phyloP scores from a whole-genome alignment of 2,329 filamentous ascomycete species.

The Nigrospora sphaerica region DNA sequence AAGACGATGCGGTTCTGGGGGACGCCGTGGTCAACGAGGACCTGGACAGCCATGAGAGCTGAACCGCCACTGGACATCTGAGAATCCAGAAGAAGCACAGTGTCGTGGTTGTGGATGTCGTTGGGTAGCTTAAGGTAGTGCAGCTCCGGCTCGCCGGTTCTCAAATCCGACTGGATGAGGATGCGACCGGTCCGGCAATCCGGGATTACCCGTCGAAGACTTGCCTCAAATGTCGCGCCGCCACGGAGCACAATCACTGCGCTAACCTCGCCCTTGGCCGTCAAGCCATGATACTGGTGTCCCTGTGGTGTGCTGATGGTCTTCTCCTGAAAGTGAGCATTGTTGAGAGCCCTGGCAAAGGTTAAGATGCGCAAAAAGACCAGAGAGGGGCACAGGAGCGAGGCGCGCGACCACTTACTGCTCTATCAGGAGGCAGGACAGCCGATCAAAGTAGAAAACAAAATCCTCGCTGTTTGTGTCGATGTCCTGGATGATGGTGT shows the following conservation, averaged over 20 bases:
- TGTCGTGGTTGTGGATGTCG: constrained; percentile 66
- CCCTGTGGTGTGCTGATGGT: constrained; percentile 66
- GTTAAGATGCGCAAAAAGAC: too few species aligned
- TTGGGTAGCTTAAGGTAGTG: constrained; percentile 79
- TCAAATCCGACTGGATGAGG: constrained; percentile 81
- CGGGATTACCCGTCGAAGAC: constrained; percentile 81
- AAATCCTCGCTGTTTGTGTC: constrained; percentile 80
- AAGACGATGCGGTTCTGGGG: constrained; percentile 78
- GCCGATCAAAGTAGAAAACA: constrained; percentile 92
- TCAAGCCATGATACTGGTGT: constrained; percentile 63
- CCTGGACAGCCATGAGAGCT: constrained; percentile 87
- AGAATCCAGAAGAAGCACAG: constrained; percentile 80
- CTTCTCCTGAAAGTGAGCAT: constrained; percentile 59
- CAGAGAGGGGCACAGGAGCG: background rate
- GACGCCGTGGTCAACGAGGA: constrained; percentile 92
- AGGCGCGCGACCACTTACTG: constrained; percentile 36
- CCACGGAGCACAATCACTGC: constrained; percentile 86
- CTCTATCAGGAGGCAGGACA: constrained; percentile 80
- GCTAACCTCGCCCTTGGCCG: constrained; percentile 65
- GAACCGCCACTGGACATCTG: constrained; percentile 91
- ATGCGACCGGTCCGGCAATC: constrained; percentile 86
- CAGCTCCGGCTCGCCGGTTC: constrained; percentile 84
- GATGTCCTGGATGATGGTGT: constrained; percentile 80
- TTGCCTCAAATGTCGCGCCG: constrained; percentile 81
- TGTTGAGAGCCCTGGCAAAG: constrained; percentile 60